Base-by-base conservation (phyloP, 2,329 filamentous ascomycete species). In the Sordariomycetes sp. region DNA sequence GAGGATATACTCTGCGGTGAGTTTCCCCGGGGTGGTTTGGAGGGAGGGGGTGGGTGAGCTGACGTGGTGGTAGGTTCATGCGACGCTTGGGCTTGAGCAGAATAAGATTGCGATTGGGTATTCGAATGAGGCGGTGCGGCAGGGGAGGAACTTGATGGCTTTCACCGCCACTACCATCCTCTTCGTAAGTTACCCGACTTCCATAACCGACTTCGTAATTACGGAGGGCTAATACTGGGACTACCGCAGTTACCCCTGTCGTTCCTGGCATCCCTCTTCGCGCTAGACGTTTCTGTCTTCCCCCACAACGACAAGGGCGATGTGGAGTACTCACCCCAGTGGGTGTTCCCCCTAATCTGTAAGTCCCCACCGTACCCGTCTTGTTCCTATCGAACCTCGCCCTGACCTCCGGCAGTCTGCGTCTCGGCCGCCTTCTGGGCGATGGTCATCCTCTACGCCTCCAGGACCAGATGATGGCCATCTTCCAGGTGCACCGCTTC, bases 1-100 rank as follows among this genome's bases (percentile, higher is more conserved):
- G 1, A 58, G 59, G n/a, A 63, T 65, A 35, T 58, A 65, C 40
- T 46, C 46, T 2, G 59, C 62, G 16, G 61, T 62, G 55, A 25
- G 62, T 55, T 25, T 25, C 3, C 20, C 2, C 16, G 16, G 43
- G 43, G 7, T 48, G n/a, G 16, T 48, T 48, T 5, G 16, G 43
- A 18, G n/a, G n/a, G n/a, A n/a, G n/a, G n/a, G n/a, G n/a, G n/a
- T n/a, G n/a, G n/a, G n/a, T n/a, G n/a, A n/a, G n/a, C n/a, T n/a
- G n/a, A n/a, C n/a, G n/a, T n/a, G n/a, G n/a, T 22, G 8, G 5
- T 22, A 48, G 43, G 43, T 48, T 5, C 43, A 48, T 18, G 43
- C 43, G n/a, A 48, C 43, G 14, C 43, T 48, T 22, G 43, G 16
- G 16, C 43, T 48, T 22, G 43, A 48, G 43, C 43, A 48, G 16